phyloP scores from a whole-genome alignment of 352 stramenopile species.

The Globisporangium irregulare region DNA sequence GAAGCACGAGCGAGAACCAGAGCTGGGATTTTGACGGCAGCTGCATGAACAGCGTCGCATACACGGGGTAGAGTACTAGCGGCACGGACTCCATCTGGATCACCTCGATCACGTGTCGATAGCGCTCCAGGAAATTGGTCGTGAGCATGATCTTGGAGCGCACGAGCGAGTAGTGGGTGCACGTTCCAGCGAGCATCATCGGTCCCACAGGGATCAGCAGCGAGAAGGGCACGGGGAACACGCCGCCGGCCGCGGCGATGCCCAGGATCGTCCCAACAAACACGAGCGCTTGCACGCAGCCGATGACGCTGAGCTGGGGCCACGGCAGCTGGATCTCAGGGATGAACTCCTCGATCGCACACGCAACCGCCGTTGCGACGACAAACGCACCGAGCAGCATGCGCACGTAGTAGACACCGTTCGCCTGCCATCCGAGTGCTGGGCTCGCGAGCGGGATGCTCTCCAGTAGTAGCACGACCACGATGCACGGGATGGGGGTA shows the following conservation, averaged over 20 bases:
- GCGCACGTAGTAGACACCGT: neutral
- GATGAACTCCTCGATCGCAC: constrained; percentile 1
- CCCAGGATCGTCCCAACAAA: neutral
- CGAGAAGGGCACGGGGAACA: constrained; percentile 6
- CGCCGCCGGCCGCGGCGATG: neutral
- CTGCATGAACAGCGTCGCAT: neutral
- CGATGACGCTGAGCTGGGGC: neutral
- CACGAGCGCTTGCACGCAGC: neutral
- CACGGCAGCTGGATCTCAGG: neutral
- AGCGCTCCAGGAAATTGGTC: neutral
- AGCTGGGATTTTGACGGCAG: neutral
- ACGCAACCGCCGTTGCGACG: neutral
- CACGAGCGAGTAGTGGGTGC: neutral
- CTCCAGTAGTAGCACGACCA: neutral
- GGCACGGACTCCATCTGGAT: neutral
- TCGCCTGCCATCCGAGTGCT: neutral
- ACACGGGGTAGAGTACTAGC: neutral
- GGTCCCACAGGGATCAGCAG: neutral
- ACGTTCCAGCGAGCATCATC: neutral
- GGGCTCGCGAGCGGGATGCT: neutral
- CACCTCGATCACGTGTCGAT: neutral
- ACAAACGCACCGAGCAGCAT: neutral
- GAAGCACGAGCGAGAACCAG: neutral
- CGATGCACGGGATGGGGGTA: neutral
- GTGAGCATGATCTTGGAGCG: neutral